These are phyloP conservation scores for Saccharomyces mikatae DNA, from an alignment of 805 yeast genomes.

Conservation along the genomic window DNA sequence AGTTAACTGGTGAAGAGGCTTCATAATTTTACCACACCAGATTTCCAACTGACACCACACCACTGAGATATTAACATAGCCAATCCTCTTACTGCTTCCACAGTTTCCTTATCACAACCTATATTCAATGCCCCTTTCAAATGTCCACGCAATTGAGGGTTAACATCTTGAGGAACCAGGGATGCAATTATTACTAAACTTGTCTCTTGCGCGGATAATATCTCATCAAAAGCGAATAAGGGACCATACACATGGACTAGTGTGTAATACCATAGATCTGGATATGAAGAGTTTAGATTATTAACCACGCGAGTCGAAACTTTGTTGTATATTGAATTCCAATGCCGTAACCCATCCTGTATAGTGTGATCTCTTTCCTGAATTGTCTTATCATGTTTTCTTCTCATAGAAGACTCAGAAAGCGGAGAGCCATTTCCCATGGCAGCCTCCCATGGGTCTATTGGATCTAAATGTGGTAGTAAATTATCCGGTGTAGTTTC, in stretches of 20 bases:
- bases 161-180: slow-evolving; percentile 85
- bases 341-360: slow-evolving; percentile 53
- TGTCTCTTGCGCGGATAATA: slow-evolving; percentile 61
- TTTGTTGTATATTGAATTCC: slow-evolving; percentile 71
- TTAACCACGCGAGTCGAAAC: slow-evolving; percentile 57
- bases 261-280: slow-evolving; percentile 74
- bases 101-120: slow-evolving; percentile 61
- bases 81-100: slow-evolving; percentile 51
- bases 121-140: slow-evolving; percentile 75
- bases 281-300: slow-evolving; percentile 69
- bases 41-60: slow-evolving; percentile 62
- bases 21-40: slow-evolving; percentile 27
- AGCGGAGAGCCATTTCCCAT: slow-evolving; percentile 12
- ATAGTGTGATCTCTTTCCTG: slow-evolving; percentile 8
- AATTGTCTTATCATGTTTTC: slow-evolving; percentile 6
- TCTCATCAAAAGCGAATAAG: slow-evolving; percentile 56
- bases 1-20: background rate
- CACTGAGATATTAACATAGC: slow-evolving; percentile 60
- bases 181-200: slow-evolving; percentile 70
- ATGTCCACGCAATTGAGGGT: slow-evolving; percentile 88
- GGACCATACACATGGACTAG: slow-evolving; percentile 71
- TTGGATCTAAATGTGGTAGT: slow-evolving; percentile 12
- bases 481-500: slow-evolving; percentile 53
- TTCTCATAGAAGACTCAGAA: slow-evolving; percentile 3
- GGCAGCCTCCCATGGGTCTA: slow-evolving; percentile 23